These are phyloP conservation scores for Rhizophora apiculata DNA, from an alignment of 345 rosid species.

Conservation along the genomic window DNA sequence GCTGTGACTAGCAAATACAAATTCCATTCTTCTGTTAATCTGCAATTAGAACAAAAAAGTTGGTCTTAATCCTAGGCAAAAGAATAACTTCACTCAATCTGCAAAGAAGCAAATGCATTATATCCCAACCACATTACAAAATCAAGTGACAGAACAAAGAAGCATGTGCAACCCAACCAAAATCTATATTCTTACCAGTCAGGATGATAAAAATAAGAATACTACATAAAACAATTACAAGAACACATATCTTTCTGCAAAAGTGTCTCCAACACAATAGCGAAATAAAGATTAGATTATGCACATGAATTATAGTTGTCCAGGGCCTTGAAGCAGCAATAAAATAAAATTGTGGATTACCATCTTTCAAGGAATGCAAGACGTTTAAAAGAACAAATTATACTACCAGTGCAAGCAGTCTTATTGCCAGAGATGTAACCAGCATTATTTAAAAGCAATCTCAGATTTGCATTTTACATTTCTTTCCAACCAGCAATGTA, in stretches of 20 bases:
- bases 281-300: not conserved
- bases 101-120: not conserved
- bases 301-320: too few relatives aligned
- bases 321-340: not conserved
- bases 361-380: not conserved
- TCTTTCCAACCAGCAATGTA: too few relatives aligned
- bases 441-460: too few relatives aligned
- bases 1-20: constrained; percentile 96
- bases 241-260: not conserved
- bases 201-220: not conserved
- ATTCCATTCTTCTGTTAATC: constrained; percentile 95
- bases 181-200: too few relatives aligned
- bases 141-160: too few relatives aligned
- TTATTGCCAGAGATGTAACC: too few relatives aligned
- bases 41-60: constrained; percentile 33
- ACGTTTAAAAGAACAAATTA: not conserved
- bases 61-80: constrained; percentile 1
- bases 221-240: not conserved
- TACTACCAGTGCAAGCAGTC: too few relatives aligned
- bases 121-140: not conserved
- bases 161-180: too few relatives aligned
- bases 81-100: not conserved
- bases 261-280: not conserved
- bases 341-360: not conserved
- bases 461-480: too few relatives aligned